These are phyloP conservation scores for Aspergillus melleus DNA, from an alignment of 2,329 filamentous ascomycete genomes.

Conservation along the genomic window DNA sequence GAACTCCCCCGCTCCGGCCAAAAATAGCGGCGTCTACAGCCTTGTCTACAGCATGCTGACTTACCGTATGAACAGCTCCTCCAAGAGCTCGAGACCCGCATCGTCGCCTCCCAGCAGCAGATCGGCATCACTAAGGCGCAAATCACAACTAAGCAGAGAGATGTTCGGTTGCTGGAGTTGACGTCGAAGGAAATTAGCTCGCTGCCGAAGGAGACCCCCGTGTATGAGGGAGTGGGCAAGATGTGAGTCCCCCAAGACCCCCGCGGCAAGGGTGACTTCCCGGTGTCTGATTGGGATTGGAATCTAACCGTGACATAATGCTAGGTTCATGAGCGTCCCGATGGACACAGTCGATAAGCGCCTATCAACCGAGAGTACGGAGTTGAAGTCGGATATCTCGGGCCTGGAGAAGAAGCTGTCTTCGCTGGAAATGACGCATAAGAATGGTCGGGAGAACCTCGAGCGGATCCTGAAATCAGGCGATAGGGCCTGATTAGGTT, in stretches of 20 bases:
- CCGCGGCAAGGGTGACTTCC: too few species aligned
- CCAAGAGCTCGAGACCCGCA: slow-evolving; percentile 91
- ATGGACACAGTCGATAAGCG: slow-evolving; percentile 72
- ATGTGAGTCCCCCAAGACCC: slow-evolving; percentile 63
- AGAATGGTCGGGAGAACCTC: slow-evolving; percentile 89
- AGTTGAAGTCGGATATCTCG: slow-evolving; percentile 74
- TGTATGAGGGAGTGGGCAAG: slow-evolving; percentile 96
- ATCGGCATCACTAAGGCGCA: slow-evolving; percentile 83
- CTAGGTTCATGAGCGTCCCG: slow-evolving; percentile 85
- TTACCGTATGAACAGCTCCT: slow-evolving; percentile 62
- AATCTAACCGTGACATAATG: slow-evolving; percentile 6
- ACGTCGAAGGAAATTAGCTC: slow-evolving; percentile 80
- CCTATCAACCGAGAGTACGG: slow-evolving; percentile 71
- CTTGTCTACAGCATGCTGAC: neutral
- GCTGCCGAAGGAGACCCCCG: slow-evolving; percentile 71
- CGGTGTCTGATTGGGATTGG: too few species aligned
- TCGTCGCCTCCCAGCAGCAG: slow-evolving; percentile 85
- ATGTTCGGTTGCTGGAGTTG: slow-evolving; percentile 83
- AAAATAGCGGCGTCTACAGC: neutral
- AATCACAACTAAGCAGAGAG: slow-evolving; percentile 80
- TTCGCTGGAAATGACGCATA: slow-evolving; percentile 91
- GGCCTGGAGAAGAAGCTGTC: slow-evolving; percentile 84
- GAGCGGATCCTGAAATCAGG: slow-evolving; percentile 76
- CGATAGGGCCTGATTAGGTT: slow-evolving; percentile 31
- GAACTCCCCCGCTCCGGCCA: slow-evolving; percentile 17